A percentile compares a stretch with the other conserved stretches of the same genome.
Evolutionary conservation across 441 rosid genomes (phyloP).

Genomic region (Sinapis alba): DNA sequence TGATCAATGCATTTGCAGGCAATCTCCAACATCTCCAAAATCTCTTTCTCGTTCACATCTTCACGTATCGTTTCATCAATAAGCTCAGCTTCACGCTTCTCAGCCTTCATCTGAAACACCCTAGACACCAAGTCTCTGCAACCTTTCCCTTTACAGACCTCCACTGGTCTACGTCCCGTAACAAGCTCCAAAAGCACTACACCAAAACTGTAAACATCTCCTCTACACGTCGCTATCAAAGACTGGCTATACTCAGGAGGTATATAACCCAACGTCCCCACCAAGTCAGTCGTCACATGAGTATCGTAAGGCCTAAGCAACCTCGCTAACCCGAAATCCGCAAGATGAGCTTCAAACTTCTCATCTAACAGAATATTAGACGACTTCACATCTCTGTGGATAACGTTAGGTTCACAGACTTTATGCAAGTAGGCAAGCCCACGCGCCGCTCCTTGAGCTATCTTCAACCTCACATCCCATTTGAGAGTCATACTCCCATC

Average conservation of each 20-base stretch:
- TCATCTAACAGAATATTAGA: conserved; percentile 66
- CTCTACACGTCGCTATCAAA: conserved; percentile 66
- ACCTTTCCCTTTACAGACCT: conserved; percentile 78
- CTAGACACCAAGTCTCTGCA: conserved; percentile 82
- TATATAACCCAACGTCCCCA: conserved; percentile 70
- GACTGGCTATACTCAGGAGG: conserved; percentile 75
- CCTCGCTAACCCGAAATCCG: conserved; percentile 74
- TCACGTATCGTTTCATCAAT: conserved; percentile 61
- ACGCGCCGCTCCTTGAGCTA: conserved; percentile 63
- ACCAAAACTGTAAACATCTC: conserved; percentile 72
- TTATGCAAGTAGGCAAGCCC: conserved; percentile 69
- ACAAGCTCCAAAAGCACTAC: conserved; percentile 73
- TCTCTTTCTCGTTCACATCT: conserved; percentile 55
- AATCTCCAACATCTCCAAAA: conserved; percentile 64
- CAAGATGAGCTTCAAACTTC: conserved; percentile 71
- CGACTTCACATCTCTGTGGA: conserved; percentile 67
- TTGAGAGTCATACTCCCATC: conserved; percentile 56
- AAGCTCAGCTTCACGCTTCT: conserved; percentile 61
- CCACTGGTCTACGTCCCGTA: conserved; percentile 69
- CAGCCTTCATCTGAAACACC: conserved; percentile 77
- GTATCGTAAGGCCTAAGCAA: conserved; percentile 68
- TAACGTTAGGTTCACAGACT: conserved; percentile 63
- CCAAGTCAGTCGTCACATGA: conserved; percentile 83
- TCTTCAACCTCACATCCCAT: conserved; percentile 62
- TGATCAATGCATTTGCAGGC: conserved; percentile 77